These are phyloP conservation scores for Aspergillus puulaauensis DNA, from an alignment of 2,329 filamentous ascomycete species.

Conservation along the genomic window DNA sequence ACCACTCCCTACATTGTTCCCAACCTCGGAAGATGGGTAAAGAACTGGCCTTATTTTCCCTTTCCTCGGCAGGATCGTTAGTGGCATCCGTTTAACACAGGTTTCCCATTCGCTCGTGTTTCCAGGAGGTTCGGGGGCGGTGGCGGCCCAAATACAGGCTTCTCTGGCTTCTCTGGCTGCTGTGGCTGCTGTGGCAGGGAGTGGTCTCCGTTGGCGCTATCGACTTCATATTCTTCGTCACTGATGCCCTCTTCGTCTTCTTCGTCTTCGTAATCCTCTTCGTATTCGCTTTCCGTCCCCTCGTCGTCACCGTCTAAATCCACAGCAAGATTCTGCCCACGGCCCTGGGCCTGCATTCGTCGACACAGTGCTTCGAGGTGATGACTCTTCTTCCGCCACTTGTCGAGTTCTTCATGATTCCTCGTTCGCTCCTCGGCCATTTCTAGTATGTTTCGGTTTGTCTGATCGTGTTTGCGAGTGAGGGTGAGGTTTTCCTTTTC, in stretches of 20 bases:
- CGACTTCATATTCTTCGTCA: conserved; percentile 54
- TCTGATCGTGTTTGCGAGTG: conserved; percentile 89
- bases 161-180: conserved; percentile 41
- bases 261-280: conserved; percentile 63
- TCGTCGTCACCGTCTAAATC: conserved; percentile 55
- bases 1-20: background rate
- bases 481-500: conserved; percentile 94
- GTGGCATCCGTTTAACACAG: conserved; percentile 45
- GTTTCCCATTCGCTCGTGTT: conserved; percentile 46
- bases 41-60: background rate
- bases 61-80: conserved; percentile 9
- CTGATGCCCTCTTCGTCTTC: conserved; percentile 64
- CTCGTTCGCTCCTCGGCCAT: conserved; percentile 92
- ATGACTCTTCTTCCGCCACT: conserved; percentile 78
- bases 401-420: conserved; percentile 72
- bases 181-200: conserved; percentile 26
- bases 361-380: conserved; percentile 94
- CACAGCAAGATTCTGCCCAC: conserved; percentile 67
- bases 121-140: conserved; percentile 52
- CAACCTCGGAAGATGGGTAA: background rate
- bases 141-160: conserved; percentile 49
- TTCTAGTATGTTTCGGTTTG: conserved; percentile 90
- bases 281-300: conserved; percentile 49
- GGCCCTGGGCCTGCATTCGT: conserved; percentile 92
- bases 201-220: conserved; percentile 28